These are phyloP conservation scores for Cordyceps fumosorosea DNA, from an alignment of 2,329 filamentous ascomycete species.

Conservation along the genomic window DNA sequence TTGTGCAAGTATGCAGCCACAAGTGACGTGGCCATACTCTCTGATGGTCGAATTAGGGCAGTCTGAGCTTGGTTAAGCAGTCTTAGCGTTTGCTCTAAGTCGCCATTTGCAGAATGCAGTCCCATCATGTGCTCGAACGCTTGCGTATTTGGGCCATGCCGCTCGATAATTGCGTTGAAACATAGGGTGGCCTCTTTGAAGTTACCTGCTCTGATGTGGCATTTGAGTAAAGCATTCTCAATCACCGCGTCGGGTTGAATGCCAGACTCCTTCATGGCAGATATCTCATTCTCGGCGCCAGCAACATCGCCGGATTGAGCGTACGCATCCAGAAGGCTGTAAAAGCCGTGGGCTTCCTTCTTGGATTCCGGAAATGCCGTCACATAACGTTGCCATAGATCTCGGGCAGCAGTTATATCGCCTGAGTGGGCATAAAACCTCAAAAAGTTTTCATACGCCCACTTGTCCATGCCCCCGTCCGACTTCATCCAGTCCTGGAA, in stretches of 20 bases:
- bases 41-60: slow-evolving; percentile 41
- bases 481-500: slow-evolving; percentile 42
- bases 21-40: slow-evolving; percentile 55
- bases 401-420: slow-evolving; percentile 38
- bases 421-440: slow-evolving; percentile 42
- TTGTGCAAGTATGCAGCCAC: slow-evolving; percentile 58
- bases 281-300: slow-evolving; percentile 54
- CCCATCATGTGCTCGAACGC: slow-evolving; percentile 71
- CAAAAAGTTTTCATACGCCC: slow-evolving; percentile 43
- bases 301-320: slow-evolving; percentile 59
- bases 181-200: slow-evolving; percentile 56
- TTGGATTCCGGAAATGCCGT: slow-evolving; percentile 29
- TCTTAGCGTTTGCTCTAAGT: slow-evolving; percentile 61
- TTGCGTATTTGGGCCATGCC: slow-evolving; percentile 48
- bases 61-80: slow-evolving; percentile 58
- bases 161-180: slow-evolving; percentile 53
- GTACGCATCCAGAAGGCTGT: slow-evolving; percentile 64
- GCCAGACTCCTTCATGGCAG: slow-evolving; percentile 51
- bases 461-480: slow-evolving; percentile 33
- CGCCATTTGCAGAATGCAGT: slow-evolving; percentile 60
- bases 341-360: slow-evolving; percentile 32
- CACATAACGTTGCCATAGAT: slow-evolving; percentile 39
- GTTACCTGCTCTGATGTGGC: slow-evolving; percentile 60
- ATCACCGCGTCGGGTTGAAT: slow-evolving; percentile 50
- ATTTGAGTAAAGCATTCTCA: slow-evolving; percentile 75